Evolutionary conservation across 2,329 filamentous ascomycete genomes (phyloP).

Genomic region (Plectosphaerella plurivora): DNA sequence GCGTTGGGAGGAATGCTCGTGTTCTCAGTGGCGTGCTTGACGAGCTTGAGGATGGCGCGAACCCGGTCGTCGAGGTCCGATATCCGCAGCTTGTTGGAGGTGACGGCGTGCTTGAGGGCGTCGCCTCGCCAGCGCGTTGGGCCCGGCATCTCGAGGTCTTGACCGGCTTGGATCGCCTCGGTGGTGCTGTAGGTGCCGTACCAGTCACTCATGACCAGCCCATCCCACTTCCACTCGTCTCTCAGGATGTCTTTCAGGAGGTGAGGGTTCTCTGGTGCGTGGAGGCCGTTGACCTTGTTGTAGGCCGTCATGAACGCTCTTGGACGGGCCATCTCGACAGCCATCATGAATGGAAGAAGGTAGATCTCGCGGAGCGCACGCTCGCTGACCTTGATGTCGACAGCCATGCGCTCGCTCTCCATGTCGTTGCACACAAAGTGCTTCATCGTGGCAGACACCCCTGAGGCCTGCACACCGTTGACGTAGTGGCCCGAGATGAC

Average conservation of each 20-base stretch:
- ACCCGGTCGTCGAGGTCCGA: constrained; percentile 55
- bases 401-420: constrained; percentile 49
- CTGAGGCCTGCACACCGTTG: constrained; percentile 50
- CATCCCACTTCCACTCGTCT: constrained; percentile 53
- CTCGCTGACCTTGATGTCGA: constrained; percentile 50
- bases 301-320: constrained; percentile 54
- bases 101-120: constrained; percentile 44
- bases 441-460: constrained; percentile 53
- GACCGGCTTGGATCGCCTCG: constrained; percentile 43
- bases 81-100: constrained; percentile 50
- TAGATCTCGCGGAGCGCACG: constrained; percentile 56
- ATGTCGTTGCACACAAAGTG: constrained; percentile 61
- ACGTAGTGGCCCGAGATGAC: constrained; percentile 49
- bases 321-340: constrained; percentile 45
- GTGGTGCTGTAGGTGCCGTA: constrained; percentile 48
- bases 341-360: constrained; percentile 52
- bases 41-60: constrained; percentile 52
- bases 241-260: constrained; percentile 47
- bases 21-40: constrained; percentile 51
- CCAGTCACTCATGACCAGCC: constrained; percentile 57
- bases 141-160: constrained; percentile 59
- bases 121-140: constrained; percentile 47
- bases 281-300: constrained; percentile 53
- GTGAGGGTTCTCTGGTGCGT: constrained; percentile 46
- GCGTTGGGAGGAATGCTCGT: constrained; percentile 49